Conservation (phyloP, 768 basidiomycete species). For the Naganishia antarctica region DNA sequence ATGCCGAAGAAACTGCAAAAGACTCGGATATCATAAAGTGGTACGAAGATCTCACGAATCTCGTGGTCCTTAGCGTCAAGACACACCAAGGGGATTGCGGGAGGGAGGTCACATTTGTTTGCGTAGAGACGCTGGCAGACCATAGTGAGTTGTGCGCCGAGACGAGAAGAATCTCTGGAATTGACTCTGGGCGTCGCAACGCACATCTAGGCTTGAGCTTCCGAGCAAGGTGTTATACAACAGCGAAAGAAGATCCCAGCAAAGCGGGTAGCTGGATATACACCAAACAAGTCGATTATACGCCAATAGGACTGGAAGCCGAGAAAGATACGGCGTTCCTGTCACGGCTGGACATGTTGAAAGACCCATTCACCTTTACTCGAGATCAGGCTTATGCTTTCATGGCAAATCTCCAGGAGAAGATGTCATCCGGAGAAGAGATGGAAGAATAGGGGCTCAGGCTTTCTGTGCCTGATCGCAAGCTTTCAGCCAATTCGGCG, state of each 20-base stretch:
- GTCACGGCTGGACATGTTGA: slow-evolving; percentile 35
- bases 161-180: not conserved
- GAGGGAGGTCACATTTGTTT: slow-evolving; percentile 63
- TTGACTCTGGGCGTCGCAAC: not conserved
- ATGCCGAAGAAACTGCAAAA: slow-evolving; percentile 29
- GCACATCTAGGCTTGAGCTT: slow-evolving; percentile 41
- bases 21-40: slow-evolving; percentile 60
- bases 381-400: slow-evolving; percentile 36
- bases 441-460: not conserved
- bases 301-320: slow-evolving; percentile 36
- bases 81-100: slow-evolving; percentile 51
- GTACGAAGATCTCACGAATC: slow-evolving; percentile 81
- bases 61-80: slow-evolving; percentile 65
- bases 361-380: slow-evolving; percentile 34
- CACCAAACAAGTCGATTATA: slow-evolving; percentile 35
- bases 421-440: slow-evolving; percentile 31
- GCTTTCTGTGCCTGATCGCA: not conserved
- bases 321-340: slow-evolving; percentile 41
- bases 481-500: not conserved
- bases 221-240: slow-evolving; percentile 41
- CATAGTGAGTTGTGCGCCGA: slow-evolving; percentile 33
- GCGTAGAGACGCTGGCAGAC: slow-evolving; percentile 51
- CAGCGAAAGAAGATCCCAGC: slow-evolving; percentile 29
- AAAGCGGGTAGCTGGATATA: slow-evolving; percentile 31
- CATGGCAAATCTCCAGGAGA: slow-evolving; percentile 33